phyloP scores from a whole-genome alignment of 805 yeast species.

The Cyberlindnera misumaiensis region DNA sequence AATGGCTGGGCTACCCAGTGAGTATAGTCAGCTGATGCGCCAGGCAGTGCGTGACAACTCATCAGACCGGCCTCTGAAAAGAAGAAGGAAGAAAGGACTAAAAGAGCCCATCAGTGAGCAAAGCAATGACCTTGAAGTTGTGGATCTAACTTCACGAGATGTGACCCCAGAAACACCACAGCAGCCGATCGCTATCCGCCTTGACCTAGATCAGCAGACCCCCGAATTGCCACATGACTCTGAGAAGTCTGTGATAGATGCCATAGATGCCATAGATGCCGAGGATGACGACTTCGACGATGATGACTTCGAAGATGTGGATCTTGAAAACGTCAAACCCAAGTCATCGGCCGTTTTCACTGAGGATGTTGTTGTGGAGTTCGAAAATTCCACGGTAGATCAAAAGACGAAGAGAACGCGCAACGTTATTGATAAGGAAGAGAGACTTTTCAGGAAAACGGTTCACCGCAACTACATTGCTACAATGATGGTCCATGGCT shows the following conservation, averaged over 20 bases:
- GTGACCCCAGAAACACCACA: neutral
- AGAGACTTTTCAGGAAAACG: conserved; percentile 41
- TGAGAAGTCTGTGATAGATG: conserved; percentile 3
- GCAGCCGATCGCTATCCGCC: neutral
- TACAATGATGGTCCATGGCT: conserved; percentile 60
- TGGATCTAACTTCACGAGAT: conserved; percentile 1
- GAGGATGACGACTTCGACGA: conserved; percentile 25
- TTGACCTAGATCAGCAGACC: conserved; percentile 4
- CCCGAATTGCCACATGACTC: conserved; percentile 1
- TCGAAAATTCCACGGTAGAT: conserved; percentile 14
- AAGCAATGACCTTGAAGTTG: neutral
- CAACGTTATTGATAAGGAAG: conserved; percentile 44
- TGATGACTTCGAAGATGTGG: conserved; percentile 22
- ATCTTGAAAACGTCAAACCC: conserved; percentile 15
- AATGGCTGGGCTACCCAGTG: conserved; percentile 17
- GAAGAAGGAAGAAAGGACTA: conserved; percentile 6
- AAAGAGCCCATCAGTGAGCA: neutral
- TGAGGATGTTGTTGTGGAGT: conserved; percentile 12
- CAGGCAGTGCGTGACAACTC: conserved; percentile 9
- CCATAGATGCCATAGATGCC: conserved; percentile 32
- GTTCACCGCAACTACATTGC: conserved; percentile 56
- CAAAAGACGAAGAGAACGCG: conserved; percentile 19
- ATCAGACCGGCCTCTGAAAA: conserved; percentile 12
- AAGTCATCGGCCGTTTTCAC: conserved; percentile 15
- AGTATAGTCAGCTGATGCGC: conserved; percentile 17